Base-by-base conservation (phyloP, 2,329 filamentous ascomycete species). In the Remersonia thermophila region DNA sequence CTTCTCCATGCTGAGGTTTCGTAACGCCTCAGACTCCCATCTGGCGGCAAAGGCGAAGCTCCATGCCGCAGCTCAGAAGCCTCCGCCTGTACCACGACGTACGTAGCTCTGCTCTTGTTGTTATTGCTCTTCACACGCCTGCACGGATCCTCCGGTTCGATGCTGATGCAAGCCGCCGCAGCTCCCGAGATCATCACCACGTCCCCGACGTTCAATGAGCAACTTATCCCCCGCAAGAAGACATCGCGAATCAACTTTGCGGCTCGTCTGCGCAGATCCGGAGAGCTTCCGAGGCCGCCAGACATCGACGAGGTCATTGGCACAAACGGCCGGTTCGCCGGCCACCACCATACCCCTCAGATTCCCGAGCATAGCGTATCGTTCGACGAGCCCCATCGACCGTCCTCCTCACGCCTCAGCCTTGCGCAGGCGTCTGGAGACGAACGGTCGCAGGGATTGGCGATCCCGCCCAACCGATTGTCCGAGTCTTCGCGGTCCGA, bases 401-500 rank as follows among this genome's bases (percentile, higher is more conserved):
- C 68, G 16, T 62, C 60, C 26, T 56, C 68, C 15, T 63, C 59
- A 28, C 54, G 45, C 12, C 45, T 45, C n/a, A 41, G 60, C 13
- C 58, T 59, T 10, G 64, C 63, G n/a, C 56, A 63, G 18, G 53
- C 72, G 18, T 78, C 78, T 39, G 67, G 69, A 31, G 74, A 79
- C 43, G 75, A 80, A 43, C 63, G 66, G 17, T 67, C 66, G 39
- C 73, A 75, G 11, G 66, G 73, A 3, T 61, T 84, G 40, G 74
- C 76, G 7, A 65, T 81, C 14, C 74, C 78, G 9, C 62, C 73
- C 20, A 70, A 72, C 44, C 68, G 83, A 28, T 61, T 81, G 18
- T 91, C 83, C 4, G 89, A 95, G 51, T 95, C 89, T 2, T 94
- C 86, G 2, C 74, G 83, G 47, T 95, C 89, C 18, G 87, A 95